Conservation (phyloP, 495 filamentous ascomycete species). For the Lepidopterella palustris region DNA sequence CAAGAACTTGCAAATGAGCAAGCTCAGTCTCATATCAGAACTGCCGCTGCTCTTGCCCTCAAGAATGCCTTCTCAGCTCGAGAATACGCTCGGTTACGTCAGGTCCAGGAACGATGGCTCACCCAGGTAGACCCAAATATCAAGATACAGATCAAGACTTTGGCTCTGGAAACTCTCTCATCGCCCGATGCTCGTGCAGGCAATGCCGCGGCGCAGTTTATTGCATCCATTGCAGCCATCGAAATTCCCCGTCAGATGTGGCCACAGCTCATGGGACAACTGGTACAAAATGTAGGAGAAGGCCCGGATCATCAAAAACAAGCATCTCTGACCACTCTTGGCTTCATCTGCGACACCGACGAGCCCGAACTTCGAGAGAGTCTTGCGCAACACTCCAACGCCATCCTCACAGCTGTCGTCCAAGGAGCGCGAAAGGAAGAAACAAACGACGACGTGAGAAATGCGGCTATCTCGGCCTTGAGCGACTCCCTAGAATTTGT, state of each 20-base stretch:
- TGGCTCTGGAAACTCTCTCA: conserved; percentile 74
- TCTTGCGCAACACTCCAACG: conserved; percentile 82
- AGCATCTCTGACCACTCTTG: conserved; percentile 86
- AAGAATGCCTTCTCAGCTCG: conserved; percentile 96
- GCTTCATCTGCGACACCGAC: conserved; percentile 95
- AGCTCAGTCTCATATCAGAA: conserved; percentile 73
- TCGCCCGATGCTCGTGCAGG: conserved; percentile 74
- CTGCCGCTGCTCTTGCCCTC: conserved; percentile 87
- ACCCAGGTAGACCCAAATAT: conserved; percentile 67
- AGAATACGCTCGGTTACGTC: conserved; percentile 75
- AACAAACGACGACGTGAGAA: conserved; percentile 77
- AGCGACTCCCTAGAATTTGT: conserved; percentile 98
- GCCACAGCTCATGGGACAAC: conserved; percentile 82
- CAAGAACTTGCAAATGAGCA: conserved; percentile 89
- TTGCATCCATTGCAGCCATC: conserved; percentile 89
- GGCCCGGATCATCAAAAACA: conserved; percentile 85
- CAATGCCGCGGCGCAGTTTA: conserved; percentile 85
- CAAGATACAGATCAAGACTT: conserved; percentile 79
- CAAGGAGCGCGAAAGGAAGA: conserved; percentile 97
- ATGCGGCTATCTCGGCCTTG: conserved; percentile 85
- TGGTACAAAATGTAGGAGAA: conserved; percentile 86
- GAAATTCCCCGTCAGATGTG: conserved; percentile 90
- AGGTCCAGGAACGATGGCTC: conserved; percentile 87
- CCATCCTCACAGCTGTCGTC: conserved; percentile 94
- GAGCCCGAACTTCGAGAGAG: conserved; percentile 78